Base-by-base conservation (phyloP, 805 yeast species). In the Monosporozyma servazzii region DNA sequence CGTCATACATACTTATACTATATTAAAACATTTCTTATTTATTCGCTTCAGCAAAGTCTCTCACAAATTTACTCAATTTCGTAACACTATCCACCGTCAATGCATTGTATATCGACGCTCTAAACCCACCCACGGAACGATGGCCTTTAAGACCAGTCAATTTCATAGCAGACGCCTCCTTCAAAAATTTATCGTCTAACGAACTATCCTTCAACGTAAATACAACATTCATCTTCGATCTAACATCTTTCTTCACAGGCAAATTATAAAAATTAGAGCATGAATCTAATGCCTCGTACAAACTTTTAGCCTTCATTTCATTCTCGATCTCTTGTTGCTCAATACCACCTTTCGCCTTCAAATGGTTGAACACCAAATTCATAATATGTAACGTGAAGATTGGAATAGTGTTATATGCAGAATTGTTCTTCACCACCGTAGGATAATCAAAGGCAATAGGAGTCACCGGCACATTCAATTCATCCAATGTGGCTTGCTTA, bases 321-420 rank as follows among this genome's bases (percentile, higher is more conserved):
- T 88, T 85, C 55, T 71, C 70, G 47, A 64, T 62, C 58, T 83
- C 79, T 61, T 86, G 91, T 1, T 64, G 71, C 5, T 61, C 73
- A 20, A 93, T 69, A 10, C 98, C 98, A 47, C 99, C 98, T 50
- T 71, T 67, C 3, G 67, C 67, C 29, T 88, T 56, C 53, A 91
- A 71, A 57, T 78, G 71, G 48, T 79, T 77, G 53, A 89, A 75
- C 5, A 87, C 96, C 59, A 91, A 75, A 61, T 87, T 82, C 64
- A 91, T 80, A 37, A 91, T 82, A 66, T 88, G 95, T 49, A 91
- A 76, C 5, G 96, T 87, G 72, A 93, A 88, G 56, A 91, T 88
- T 43, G 99, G 96, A 53, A 93, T 83, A 3, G 99, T 93, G 75
- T 93, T 93, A 73, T 93, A 91, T 45, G 96, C 88, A 10, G 96